phyloP scores from a whole-genome alignment of 768 basidiomycete species.

The Mycena galopus region DNA sequence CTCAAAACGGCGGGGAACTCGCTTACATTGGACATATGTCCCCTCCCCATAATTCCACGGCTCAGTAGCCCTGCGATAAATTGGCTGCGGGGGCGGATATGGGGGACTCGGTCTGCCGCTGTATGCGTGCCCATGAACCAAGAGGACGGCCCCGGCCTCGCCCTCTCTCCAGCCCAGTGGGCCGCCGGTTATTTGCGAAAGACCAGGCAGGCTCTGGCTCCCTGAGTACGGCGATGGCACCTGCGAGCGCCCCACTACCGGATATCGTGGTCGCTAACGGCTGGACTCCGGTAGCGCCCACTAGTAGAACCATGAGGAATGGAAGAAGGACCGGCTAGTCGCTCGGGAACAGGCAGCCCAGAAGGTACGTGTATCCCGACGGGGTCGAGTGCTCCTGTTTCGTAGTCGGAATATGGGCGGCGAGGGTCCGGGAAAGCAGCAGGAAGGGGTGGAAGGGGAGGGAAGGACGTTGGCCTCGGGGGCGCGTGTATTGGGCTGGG shows the following conservation, averaged over 20 bases:
- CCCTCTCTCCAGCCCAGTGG: constrained; percentile 58
- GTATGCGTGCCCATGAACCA: constrained; percentile 42
- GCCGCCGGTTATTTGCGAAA: constrained; percentile 18
- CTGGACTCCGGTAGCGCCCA: constrained; percentile 46
- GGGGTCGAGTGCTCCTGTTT: constrained; percentile 25
- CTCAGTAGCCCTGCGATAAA: constrained; percentile 30
- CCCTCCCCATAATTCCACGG: constrained; percentile 23
- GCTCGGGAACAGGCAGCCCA: constrained; percentile 11
- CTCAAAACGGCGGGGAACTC: not conserved
- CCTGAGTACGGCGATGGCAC: constrained; percentile 36
- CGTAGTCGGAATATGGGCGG: constrained; percentile 29
- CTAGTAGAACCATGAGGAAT: constrained; percentile 43
- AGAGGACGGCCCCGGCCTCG: constrained; percentile 62
- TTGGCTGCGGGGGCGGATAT: constrained; percentile 26
- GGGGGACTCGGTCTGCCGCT: constrained; percentile 17
- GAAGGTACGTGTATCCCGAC: constrained; percentile 7
- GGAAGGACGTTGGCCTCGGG: constrained; percentile 19
- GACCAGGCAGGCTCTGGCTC: constrained; percentile 27
- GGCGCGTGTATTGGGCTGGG: constrained; percentile 36
- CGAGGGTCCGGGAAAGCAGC: constrained; percentile 24
- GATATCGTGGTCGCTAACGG: constrained; percentile 48
- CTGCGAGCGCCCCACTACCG: constrained; percentile 44
- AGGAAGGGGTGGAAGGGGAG: not conserved
- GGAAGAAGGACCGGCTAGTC: constrained; percentile 36
- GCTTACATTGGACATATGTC: constrained; percentile 16